These are phyloP conservation scores for Musa beccarii DNA, from an alignment of 176 grass and related monocot genomes.

Conservation along the genomic window DNA sequence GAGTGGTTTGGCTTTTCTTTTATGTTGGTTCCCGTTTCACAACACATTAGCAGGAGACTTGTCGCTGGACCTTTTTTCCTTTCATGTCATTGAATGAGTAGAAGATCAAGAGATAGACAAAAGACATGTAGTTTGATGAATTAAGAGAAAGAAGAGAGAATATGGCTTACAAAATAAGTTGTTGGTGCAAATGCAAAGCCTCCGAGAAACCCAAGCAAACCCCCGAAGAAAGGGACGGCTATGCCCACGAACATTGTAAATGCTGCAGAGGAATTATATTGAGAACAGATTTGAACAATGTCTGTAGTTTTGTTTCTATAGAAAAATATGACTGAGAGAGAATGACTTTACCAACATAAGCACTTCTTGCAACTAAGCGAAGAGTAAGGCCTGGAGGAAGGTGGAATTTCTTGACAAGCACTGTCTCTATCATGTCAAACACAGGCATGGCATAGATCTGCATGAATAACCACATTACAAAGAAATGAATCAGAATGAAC, in stretches of 20 bases:
- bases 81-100: too few species aligned
- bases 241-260: constrained; percentile 2
- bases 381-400: background rate
- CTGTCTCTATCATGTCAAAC: constrained; percentile 5
- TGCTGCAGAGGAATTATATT: background rate
- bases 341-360: constrained; percentile 2
- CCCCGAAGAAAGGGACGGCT: background rate
- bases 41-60: too few species aligned
- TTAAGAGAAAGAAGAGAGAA: background rate
- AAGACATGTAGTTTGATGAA: too few species aligned
- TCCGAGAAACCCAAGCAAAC: constrained; percentile 1
- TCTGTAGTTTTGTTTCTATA: background rate
- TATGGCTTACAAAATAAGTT: constrained; percentile 3
- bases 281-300: background rate
- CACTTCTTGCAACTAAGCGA: background rate
- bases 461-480: too few species aligned
- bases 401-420: constrained; percentile 4
- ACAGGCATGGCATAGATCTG: constrained; percentile 5
- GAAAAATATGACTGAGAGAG: too few species aligned
- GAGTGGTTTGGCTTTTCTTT: too few species aligned
- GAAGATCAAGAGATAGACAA: too few species aligned
- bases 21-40: too few species aligned
- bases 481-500: too few species aligned
- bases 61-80: too few species aligned
- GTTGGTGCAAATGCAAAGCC: constrained; percentile 6